These are phyloP conservation scores for Fusarium sp. DNA, from an alignment of 2,329 filamentous ascomycete species.

Conservation along the genomic window DNA sequence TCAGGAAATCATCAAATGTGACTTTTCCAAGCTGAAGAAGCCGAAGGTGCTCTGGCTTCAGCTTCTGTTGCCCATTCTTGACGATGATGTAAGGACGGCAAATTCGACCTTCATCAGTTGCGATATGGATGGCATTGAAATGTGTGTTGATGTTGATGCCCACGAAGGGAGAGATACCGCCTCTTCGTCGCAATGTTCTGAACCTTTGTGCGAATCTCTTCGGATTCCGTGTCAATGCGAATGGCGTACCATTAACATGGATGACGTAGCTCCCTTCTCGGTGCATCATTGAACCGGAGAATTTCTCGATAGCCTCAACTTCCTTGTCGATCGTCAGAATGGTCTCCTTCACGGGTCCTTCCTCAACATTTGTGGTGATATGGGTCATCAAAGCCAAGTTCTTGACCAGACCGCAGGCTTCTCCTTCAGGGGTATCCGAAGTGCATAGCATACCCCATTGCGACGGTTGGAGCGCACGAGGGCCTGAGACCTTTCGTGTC, in stretches of 20 bases:
- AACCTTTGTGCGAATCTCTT: conserved; percentile 89
- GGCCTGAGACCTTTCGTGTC: conserved; percentile 95
- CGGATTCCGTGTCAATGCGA: conserved; percentile 86
- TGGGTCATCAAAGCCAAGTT: conserved; percentile 99
- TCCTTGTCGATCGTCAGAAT: conserved; percentile 89
- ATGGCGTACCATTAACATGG: conserved; percentile 94
- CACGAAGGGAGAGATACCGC: conserved; percentile 94
- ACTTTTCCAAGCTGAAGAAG: conserved; percentile 85
- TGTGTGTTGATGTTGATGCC: conserved; percentile 97
- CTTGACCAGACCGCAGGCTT: conserved; percentile 97
- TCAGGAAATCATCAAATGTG: conserved; percentile 94
- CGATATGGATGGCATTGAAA: conserved; percentile 91
- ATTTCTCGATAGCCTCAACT: conserved; percentile 78
- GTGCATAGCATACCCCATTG: conserved; percentile 99
- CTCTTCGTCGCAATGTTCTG: conserved; percentile 86
- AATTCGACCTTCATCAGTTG: conserved; percentile 96
- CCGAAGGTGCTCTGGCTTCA: conserved; percentile 82
- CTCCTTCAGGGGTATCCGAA: conserved; percentile 97
- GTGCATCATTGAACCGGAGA: conserved; percentile 86
- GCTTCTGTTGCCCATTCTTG: conserved; percentile 84
- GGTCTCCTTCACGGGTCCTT: conserved; percentile 87
- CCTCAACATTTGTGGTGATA: conserved; percentile 96
- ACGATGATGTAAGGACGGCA: conserved; percentile 97
- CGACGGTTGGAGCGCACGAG: conserved; percentile 94
- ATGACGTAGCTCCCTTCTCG: conserved; percentile 86